A percentile compares a stretch with the other conserved stretches of the same genome.
These are phyloP conservation scores for Monilinia vaccinii-corymbosi DNA, from an alignment of 2,329 filamentous ascomycete species.

Conservation along the genomic window DNA sequence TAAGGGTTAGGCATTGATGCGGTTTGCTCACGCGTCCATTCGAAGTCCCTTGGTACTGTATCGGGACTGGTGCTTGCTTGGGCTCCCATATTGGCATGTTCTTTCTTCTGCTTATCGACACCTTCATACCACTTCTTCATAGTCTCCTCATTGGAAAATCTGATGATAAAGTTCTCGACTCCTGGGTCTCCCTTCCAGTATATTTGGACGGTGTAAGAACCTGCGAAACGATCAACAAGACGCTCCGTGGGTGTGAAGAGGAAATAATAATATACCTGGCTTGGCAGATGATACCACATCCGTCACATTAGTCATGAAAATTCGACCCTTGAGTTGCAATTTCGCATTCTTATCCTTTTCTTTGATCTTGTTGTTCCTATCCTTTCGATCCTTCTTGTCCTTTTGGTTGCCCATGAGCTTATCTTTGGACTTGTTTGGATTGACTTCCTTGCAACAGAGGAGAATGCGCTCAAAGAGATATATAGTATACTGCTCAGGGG, in stretches of 20 bases:
- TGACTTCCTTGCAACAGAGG: slow-evolving; percentile 92
- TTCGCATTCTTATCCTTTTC: slow-evolving; percentile 59
- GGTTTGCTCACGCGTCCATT: slow-evolving; percentile 64
- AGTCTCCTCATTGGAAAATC: slow-evolving; percentile 80
- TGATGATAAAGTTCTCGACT: slow-evolving; percentile 93
- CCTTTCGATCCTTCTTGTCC: slow-evolving; percentile 66
- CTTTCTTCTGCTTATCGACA: slow-evolving; percentile 67
- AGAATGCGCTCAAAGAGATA: slow-evolving; percentile 95
- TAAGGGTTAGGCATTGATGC: slow-evolving; percentile 74
- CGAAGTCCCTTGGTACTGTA: slow-evolving; percentile 53
- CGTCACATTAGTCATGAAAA: slow-evolving; percentile 98
- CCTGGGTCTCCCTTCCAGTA: slow-evolving; percentile 97
- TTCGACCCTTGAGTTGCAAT: slow-evolving; percentile 89
- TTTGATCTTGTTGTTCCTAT: slow-evolving; percentile 68
- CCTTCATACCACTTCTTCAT: slow-evolving; percentile 88
- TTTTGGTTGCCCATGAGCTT: slow-evolving; percentile 59
- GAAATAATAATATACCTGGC: slow-evolving; percentile 53
- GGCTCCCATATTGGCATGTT: slow-evolving; percentile 42
- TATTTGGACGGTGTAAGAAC: slow-evolving; percentile 90
- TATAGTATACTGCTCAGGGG: slow-evolving; percentile 74
- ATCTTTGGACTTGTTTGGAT: slow-evolving; percentile 69
- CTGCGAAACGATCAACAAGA: slow-evolving; percentile 38
- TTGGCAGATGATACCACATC: slow-evolving; percentile 83
- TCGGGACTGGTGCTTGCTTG: slow-evolving; percentile 38
- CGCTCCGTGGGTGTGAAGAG: background rate